Evolutionary conservation across 805 yeast genomes (phyloP).

Genomic region (Wickerhamomyces chaumierensis): DNA sequence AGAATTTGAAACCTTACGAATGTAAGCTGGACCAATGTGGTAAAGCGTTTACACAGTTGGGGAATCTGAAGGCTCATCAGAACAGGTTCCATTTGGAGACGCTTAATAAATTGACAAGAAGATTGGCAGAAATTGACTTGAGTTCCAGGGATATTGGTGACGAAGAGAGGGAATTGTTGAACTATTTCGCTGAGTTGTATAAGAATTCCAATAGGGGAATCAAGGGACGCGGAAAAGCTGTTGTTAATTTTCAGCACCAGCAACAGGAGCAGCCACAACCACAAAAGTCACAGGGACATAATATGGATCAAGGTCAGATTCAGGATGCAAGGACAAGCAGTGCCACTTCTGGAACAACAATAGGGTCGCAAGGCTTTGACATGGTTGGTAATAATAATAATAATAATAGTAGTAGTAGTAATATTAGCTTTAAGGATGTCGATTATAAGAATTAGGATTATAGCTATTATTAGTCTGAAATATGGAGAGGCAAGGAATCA

Average conservation of each 20-base stretch:
- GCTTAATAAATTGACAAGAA: slow-evolving; percentile 53
- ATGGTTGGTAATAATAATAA: too few relatives aligned
- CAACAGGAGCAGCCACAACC: background rate
- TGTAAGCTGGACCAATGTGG: slow-evolving; percentile 77
- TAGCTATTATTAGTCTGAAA: too few relatives aligned
- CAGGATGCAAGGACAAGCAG: too few relatives aligned
- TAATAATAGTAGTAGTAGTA: background rate
- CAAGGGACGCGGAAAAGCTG: slow-evolving; percentile 71
- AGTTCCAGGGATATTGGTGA: slow-evolving; percentile 41
- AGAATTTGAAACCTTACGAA: slow-evolving; percentile 62
- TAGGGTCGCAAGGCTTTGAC: too few relatives aligned
- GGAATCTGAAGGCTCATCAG: slow-evolving; percentile 89
- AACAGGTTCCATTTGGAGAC: slow-evolving; percentile 76
- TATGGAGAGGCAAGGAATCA: too few relatives aligned
- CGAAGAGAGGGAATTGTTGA: slow-evolving; percentile 57
- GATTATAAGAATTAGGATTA: too few relatives aligned
- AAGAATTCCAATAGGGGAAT: slow-evolving; percentile 87
- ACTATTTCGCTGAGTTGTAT: slow-evolving; percentile 72
- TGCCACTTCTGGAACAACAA: too few relatives aligned
- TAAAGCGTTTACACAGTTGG: slow-evolving; percentile 82
- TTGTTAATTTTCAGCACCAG: background rate
- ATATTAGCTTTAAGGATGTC: too few relatives aligned
- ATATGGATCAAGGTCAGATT: background rate
- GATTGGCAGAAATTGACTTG: slow-evolving; percentile 51
- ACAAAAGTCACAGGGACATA: background rate